Percentiles rank a stretch among this genome's conserved stretches.
Conservation (phyloP, 768 basidiomycete genomes). For the Coprinopsis sp. region DNA sequence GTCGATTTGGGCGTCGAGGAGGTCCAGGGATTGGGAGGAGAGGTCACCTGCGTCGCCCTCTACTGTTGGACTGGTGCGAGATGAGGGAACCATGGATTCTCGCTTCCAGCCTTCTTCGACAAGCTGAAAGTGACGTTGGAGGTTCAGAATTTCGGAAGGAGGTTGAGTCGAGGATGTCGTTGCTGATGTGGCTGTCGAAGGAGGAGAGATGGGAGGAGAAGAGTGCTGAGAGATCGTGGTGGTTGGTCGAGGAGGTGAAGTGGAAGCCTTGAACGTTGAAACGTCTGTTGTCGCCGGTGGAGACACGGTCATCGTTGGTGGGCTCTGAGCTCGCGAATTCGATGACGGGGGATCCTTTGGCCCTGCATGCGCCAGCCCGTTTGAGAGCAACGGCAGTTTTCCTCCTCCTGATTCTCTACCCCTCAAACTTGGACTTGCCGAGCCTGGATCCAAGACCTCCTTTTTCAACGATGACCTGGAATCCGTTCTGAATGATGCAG, state of each 20-base stretch:
- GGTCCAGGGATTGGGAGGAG: not conserved
- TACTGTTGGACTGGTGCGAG: not conserved
- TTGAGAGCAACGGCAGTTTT: too few species aligned
- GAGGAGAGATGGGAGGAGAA: too few species aligned
- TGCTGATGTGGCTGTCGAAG: not conserved
- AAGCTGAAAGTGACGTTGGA: constrained; percentile 1
- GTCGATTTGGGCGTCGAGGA: not conserved
- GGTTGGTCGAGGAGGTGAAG: too few species aligned
- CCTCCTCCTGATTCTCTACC: too few species aligned
- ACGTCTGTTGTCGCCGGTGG: too few species aligned
- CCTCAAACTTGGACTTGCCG: not conserved
- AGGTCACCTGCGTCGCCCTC: not conserved
- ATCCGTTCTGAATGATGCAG: not conserved
- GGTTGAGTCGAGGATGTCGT: not conserved
- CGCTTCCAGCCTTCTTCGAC: constrained; percentile 1
- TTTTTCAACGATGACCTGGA: not conserved
- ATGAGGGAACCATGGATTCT: not conserved
- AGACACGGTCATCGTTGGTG: too few species aligned
- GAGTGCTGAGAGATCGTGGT: too few species aligned
- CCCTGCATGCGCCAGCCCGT: too few species aligned
- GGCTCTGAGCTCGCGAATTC: too few species aligned
- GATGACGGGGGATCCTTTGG: too few species aligned
- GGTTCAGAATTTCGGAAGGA: not conserved
- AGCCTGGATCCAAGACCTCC: not conserved
- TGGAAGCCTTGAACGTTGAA: too few species aligned